Evolutionary conservation across 176 grass and related monocot genomes (phyloP).

Genomic region (Triticum urartu): DNA sequence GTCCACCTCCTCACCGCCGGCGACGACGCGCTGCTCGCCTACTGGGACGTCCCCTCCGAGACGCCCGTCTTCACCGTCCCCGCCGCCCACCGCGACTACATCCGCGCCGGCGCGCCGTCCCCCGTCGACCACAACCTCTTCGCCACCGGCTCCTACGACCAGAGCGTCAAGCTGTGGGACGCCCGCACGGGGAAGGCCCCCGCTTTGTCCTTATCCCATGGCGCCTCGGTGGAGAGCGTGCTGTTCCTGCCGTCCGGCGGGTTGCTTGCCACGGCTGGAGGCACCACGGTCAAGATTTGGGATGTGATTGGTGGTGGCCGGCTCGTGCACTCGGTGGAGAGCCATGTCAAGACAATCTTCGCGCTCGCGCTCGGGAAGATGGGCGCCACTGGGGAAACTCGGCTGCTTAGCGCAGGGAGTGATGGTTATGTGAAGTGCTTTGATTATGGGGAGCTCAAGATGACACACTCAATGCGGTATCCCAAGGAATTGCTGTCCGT

Average conservation of each 20-base stretch:
- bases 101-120: constrained; percentile 69
- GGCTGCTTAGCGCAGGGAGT: constrained; percentile 80
- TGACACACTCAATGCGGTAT: constrained; percentile 73
- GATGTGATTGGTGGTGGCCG: constrained; percentile 77
- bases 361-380: constrained; percentile 51
- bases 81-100: constrained; percentile 85
- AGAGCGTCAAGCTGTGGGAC: constrained; percentile 80
- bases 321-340: constrained; percentile 71
- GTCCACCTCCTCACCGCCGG: constrained; percentile 74
- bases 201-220: constrained; percentile 54
- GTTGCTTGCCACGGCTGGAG: constrained; percentile 74
- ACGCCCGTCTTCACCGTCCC: constrained; percentile 57
- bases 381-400: constrained; percentile 41
- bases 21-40: constrained; percentile 68
- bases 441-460: constrained; percentile 75
- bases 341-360: constrained; percentile 88
- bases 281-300: constrained; percentile 87
- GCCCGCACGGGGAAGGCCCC: constrained; percentile 46
- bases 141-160: constrained; percentile 84
- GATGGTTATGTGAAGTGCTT: constrained; percentile 97
- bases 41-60: constrained; percentile 91
- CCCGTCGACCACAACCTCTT: constrained; percentile 62
- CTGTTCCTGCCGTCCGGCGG: constrained; percentile 87
- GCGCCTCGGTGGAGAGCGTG: constrained; percentile 68
- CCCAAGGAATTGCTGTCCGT: constrained; percentile 69